Evolutionary conservation across 495 filamentous ascomycete species (phyloP), one percentile per base, ranked within the genome.

Genomic region (Oidiodendron maius): DNA sequence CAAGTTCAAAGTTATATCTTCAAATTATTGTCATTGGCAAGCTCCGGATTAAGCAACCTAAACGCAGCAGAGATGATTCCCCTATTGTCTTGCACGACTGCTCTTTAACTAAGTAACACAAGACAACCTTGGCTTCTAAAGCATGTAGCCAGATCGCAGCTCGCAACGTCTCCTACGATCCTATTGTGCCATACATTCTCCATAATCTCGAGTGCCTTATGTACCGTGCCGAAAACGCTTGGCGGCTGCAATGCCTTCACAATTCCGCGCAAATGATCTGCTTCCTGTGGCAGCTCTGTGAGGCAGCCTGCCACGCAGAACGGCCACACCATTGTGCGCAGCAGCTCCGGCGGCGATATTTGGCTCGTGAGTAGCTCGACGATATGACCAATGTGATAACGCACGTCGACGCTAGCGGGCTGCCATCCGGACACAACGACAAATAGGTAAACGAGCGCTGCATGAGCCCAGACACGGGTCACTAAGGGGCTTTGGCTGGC

Each of bases 271-370:
- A 77, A 71, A 1, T 56, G 48, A n/a, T n/a, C n/a, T 48, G 56
- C 44, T 60, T 75, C 70, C 44, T 71, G 64, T 8, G 56, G 63
- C 2, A 64, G 64, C 3, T 60, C 53, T 1, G 75, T 72, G 13
- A 79, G 59, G 48, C 71, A 77, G 22, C 75, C 74, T n/a, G 71
- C 70, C 2, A 77, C 59, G 47, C 68, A 71, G 36, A 77, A 68
- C 0, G 75, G 74, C 72, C 72, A 79, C 13, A 68, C 67, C 37
- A 72, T 50, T 12, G 70, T 69, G 13, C 50, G 50, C 22, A 42
- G 40, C 40, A 42, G 26, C 8, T 18, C 40, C 2, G 40, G 40
- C 3, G 40, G 40, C 1, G 16, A 42, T 42, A 42, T 42, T 24
- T 42, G 40, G 26, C 15, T 18, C 40, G 3, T 42, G 20, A 42